These are phyloP conservation scores for Nigrospora oryzae DNA, from an alignment of 2,329 filamentous ascomycete species.

Conservation along the genomic window DNA sequence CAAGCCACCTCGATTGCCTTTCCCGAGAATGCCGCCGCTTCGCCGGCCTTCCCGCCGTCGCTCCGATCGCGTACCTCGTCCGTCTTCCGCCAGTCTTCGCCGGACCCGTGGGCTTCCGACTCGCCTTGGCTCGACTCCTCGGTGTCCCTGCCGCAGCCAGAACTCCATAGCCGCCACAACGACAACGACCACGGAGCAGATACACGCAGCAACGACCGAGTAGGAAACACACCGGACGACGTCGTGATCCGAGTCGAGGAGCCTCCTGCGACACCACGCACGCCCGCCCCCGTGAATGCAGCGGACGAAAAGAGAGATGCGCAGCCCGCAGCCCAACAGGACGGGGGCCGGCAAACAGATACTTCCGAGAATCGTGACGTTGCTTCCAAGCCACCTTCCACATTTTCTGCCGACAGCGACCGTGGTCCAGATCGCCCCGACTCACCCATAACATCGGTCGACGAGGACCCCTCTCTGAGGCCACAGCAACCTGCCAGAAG, in stretches of 20 bases:
- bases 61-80: conserved; percentile 21
- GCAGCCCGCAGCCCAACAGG: not conserved
- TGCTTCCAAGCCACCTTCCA: conserved; percentile 17
- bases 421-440: conserved; percentile 23
- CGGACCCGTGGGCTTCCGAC: conserved; percentile 32
- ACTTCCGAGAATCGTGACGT: conserved; percentile 9
- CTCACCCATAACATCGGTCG: conserved; percentile 36
- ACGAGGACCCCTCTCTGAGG: conserved; percentile 26
- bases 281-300: no score
- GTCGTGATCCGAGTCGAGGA: no score
- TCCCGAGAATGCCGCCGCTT: conserved; percentile 27
- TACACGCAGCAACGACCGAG: no score
- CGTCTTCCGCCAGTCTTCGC: conserved; percentile 25
- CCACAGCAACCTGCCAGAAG: conserved; percentile 17
- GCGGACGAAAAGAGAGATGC: no score
- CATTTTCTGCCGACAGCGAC: conserved; percentile 18
- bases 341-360: conserved; percentile 2
- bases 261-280: no score
- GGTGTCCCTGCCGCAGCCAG: no score
- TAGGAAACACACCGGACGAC: no score
- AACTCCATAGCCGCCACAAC: no score
- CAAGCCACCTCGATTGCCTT: conserved; percentile 26
- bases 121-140: conserved; percentile 14
- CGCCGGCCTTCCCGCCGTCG: conserved; percentile 21
- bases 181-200: no score